These are phyloP conservation scores for Pythium guiyangense DNA, from an alignment of 352 stramenopile species.

Conservation along the genomic window DNA sequence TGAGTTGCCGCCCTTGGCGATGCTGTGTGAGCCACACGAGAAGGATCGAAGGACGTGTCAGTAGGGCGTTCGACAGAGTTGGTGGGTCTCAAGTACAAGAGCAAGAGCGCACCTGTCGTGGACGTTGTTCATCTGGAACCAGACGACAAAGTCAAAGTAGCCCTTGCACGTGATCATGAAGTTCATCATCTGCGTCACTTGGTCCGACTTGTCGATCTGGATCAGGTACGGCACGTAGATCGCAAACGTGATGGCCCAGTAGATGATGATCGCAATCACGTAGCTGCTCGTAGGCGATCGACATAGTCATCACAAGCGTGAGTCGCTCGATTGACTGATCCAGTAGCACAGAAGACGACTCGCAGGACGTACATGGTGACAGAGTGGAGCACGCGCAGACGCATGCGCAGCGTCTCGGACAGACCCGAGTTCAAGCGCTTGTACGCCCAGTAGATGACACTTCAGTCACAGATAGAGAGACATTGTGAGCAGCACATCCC, in stretches of 20 bases:
- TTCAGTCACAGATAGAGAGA: slow-evolving; percentile 12
- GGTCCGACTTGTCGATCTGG: slow-evolving; percentile 37
- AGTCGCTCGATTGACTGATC: no score
- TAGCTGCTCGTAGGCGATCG: slow-evolving; percentile 35
- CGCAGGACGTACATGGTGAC: slow-evolving; percentile 71
- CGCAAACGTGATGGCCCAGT: slow-evolving; percentile 83
- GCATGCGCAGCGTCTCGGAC: slow-evolving; percentile 82
- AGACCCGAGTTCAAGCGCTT: slow-evolving; percentile 72
- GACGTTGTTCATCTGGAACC: slow-evolving; percentile 89
- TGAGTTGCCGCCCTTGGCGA: slow-evolving; percentile 11
- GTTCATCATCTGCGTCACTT: slow-evolving; percentile 79
- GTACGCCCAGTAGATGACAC: slow-evolving; percentile 85
- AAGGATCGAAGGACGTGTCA: no score
- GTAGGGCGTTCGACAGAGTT: neutral
- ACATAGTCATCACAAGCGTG: neutral
- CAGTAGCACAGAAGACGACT: neutral
- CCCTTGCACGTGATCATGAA: slow-evolving; percentile 90
- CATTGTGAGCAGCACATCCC: neutral
- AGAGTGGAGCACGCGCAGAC: slow-evolving; percentile 80
- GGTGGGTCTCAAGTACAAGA: neutral
- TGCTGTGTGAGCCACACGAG: neutral
- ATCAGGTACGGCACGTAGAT: slow-evolving; percentile 85
- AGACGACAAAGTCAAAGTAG: slow-evolving; percentile 88
- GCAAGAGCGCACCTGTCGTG: slow-evolving; percentile 33
- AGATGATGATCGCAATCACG: slow-evolving; percentile 90